phyloP scores from a whole-genome alignment of 805 yeast genomes.

The Jamesozyma gamospora region DNA sequence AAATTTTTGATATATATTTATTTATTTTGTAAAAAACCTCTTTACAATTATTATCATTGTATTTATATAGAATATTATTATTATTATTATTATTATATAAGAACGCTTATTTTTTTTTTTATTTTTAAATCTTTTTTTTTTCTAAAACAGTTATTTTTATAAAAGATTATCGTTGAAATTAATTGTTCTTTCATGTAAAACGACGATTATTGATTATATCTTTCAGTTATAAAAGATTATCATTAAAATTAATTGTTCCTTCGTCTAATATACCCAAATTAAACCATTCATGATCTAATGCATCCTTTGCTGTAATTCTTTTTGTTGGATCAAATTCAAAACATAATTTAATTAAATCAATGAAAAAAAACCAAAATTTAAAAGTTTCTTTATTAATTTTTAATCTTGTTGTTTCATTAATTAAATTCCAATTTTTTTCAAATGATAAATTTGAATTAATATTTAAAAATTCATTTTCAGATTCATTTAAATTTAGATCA shows the following conservation, averaged over 20 bases:
- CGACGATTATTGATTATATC: no score
- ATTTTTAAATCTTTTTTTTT: no score
- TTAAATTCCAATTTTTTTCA: conserved; percentile 24
- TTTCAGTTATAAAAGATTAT: no score
- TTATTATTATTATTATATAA: no score
- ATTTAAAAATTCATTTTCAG: conserved; percentile 9
- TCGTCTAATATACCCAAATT: conserved; percentile 49
- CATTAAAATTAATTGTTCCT: conserved; percentile 25
- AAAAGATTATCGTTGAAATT: no score
- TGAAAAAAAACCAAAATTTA: conserved; percentile 75
- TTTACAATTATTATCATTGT: no score
- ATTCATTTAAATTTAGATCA: conserved; percentile 17
- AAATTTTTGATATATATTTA: background rate
- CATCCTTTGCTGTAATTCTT: conserved; percentile 66
- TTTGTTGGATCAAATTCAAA: conserved; percentile 63
- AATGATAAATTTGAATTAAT: conserved; percentile 25
- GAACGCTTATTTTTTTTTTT: no score
- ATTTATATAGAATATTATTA: background rate
- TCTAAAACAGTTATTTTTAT: no score
- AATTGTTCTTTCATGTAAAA: conserved; percentile 42
- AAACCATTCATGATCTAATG: conserved; percentile 79
- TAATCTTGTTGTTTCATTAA: conserved; percentile 7
- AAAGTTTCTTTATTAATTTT: conserved; percentile 46
- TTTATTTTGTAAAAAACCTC: background rate
- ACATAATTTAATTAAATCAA: conserved; percentile 55